These are phyloP conservation scores for Dipodascus albidus DNA, from an alignment of 805 yeast species.

Conservation along the genomic window DNA sequence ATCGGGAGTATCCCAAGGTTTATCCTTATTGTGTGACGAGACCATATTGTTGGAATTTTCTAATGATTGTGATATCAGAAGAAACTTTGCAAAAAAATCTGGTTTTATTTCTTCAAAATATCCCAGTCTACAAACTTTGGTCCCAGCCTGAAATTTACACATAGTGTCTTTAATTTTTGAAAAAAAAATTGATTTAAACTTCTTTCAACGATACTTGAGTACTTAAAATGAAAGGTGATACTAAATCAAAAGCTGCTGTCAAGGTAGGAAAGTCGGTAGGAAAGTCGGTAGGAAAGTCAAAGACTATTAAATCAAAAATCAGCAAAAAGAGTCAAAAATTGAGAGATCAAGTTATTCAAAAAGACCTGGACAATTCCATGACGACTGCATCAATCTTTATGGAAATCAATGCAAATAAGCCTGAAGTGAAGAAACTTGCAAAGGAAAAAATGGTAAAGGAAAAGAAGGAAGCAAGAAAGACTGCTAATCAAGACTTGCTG, in stretches of 20 bases:
- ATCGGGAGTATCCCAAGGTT: conserved; percentile 96
- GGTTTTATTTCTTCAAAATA: conserved; percentile 5
- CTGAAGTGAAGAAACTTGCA: conserved; percentile 7
- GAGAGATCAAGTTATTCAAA: conserved; percentile 1
- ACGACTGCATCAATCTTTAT: neutral
- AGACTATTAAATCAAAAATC: conserved; percentile 2
- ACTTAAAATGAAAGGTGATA: neutral
- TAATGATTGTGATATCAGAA: conserved; percentile 1
- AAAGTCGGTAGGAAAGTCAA: neutral
- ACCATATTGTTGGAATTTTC: conserved; percentile 42
- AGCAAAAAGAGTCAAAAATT: conserved; percentile 2
- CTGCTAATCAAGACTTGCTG: conserved; percentile 5
- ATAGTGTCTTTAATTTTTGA: conserved; percentile 2
- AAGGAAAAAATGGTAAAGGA: conserved; percentile 3
- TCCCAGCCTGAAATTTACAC: conserved; percentile 4
- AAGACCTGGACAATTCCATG: neutral
- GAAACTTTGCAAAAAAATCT: conserved; percentile 4
- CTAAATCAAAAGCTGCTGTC: neutral
- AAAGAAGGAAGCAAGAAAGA: conserved; percentile 1
- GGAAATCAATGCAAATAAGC: neutral
- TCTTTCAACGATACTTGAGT: too few relatives aligned
- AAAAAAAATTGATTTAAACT: neutral
- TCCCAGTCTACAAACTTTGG: conserved; percentile 1
- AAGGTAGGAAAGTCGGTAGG: neutral
- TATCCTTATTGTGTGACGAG: conserved; percentile 86